Conservation (phyloP, 306 rosid genomes). For the Spatholobus suberectus region DNA sequence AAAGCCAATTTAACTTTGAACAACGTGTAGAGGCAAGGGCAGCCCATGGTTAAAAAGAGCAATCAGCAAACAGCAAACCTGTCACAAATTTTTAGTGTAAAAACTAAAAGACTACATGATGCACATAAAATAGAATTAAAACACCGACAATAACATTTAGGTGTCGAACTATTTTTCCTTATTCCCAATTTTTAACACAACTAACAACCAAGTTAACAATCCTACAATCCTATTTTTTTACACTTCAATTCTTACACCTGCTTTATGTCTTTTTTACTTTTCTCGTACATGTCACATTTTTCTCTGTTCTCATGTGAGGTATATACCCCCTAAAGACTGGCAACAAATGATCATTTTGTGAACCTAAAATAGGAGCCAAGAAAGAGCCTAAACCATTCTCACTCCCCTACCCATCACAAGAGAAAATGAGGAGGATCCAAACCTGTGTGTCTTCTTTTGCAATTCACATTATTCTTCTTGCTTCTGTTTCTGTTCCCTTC, state of each 20-base stretch:
- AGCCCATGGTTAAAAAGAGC: slow-evolving; percentile 35
- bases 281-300: not conserved
- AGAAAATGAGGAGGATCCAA: slow-evolving; percentile 38
- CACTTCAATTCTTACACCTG: not conserved
- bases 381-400: not conserved
- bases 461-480: slow-evolving; percentile 27
- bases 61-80: slow-evolving; percentile 1
- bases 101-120: slow-evolving; percentile 20
- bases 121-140: not conserved
- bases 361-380: slow-evolving; percentile 32
- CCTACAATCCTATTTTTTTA: not conserved
- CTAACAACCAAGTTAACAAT: slow-evolving; percentile 12
- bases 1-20: slow-evolving; percentile 26
- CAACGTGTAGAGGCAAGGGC: slow-evolving; percentile 23
- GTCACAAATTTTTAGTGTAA: not conserved
- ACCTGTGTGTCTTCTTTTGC: not conserved
- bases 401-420: not conserved
- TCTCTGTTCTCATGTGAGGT: slow-evolving; percentile 11
- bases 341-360: not conserved
- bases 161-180: not conserved
- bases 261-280: not conserved
- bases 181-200: slow-evolving; percentile 19
- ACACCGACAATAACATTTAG: slow-evolving; percentile 7
- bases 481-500: slow-evolving; percentile 16
- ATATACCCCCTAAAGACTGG: not conserved